Base-by-base conservation (phyloP, 1,284 basidiomycete genomes). In the Rhodotorula sp. region DNA sequence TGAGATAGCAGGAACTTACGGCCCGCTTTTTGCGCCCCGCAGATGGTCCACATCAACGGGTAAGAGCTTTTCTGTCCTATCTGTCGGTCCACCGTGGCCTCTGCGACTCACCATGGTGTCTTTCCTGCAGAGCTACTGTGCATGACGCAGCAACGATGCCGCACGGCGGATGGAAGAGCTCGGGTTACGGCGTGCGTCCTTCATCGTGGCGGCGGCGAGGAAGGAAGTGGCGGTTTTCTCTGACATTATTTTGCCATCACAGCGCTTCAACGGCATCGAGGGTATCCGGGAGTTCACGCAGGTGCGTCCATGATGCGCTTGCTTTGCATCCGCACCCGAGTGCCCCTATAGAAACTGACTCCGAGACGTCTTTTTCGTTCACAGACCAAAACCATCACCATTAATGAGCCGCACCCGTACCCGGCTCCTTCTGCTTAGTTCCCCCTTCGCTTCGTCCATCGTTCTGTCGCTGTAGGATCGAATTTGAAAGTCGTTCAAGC, bases 21-120 rank as follows among this genome's bases (percentile, higher is more conserved):
- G 3, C 49, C n/a, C 49, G n/a, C 49, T 22, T 24, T 24, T 22
- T 24, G 8, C 22, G 49, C 20, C 12, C 7, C 6, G 6, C 53
- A 54, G 53, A 73, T 76, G 66, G 77, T 79, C 1, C 79, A 80
- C 66, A 74, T 80, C 66, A 78, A 78, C 60, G 72, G 75, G 4
- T 71, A 77, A 33, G 54, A 45, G 45, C 20, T 30, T 62, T 10
- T 42, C 33, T 20, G 20, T 45, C 20, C 33, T 20, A 24, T 45
- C 20, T 33, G n/a, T 29, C 12, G 1, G 22, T 20, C 15, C 24
- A n/a, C 14, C 58, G n/a, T 7, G 33, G 30, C 26, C n/a, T 56
- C n/a, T 26, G 26, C 49, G 44, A 8, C 30, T 51, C 17, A 30
- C 33, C 20, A 14, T 14, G 15, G 8, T 14, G 1, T 37, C 26